phyloP scores from a whole-genome alignment of 306 rosid species.

The Morella rubra region DNA sequence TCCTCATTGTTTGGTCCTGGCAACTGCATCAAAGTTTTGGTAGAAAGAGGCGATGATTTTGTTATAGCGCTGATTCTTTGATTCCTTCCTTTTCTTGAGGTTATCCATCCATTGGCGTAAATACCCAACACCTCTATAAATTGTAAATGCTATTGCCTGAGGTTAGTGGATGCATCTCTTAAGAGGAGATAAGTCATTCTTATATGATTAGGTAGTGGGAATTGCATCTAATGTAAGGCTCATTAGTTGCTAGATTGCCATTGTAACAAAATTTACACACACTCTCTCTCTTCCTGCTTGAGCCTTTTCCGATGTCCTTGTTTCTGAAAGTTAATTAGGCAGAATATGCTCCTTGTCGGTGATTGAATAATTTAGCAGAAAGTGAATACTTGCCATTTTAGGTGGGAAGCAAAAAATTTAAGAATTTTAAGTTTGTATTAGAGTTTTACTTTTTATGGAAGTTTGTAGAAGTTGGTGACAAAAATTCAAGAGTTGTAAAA shows the following conservation, averaged over 20 bases:
- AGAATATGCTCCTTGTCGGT: no score
- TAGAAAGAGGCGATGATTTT: slow-evolving; percentile 67
- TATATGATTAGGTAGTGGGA: slow-evolving; percentile 35
- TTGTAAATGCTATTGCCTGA: slow-evolving; percentile 70
- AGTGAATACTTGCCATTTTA: no score
- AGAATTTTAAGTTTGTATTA: no score
- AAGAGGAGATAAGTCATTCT: slow-evolving; percentile 39
- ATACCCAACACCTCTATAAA: slow-evolving; percentile 50
- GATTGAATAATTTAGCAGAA: no score
- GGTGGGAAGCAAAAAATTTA: no score
- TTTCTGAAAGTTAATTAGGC: background rate
- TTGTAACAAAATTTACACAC: slow-evolving; percentile 23
- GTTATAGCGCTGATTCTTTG: slow-evolving; percentile 47
- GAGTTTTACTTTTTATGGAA: no score
- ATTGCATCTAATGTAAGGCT: slow-evolving; percentile 39
- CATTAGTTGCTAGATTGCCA: slow-evolving; percentile 37
- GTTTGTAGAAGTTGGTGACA: no score
- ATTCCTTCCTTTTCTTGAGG: slow-evolving; percentile 56
- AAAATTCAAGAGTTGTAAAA: no score
- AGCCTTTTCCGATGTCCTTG: slow-evolving; percentile 24
- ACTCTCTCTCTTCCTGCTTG: slow-evolving; percentile 16
- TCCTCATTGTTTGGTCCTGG: slow-evolving; percentile 78
- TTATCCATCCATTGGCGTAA: slow-evolving; percentile 52
- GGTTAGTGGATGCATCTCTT: slow-evolving; percentile 57
- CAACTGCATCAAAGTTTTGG: slow-evolving; percentile 60